Percentiles rank a stretch among this genome's conserved stretches.
Conservation (phyloP, 345 rosid species). For the Gossypium thurberi region DNA sequence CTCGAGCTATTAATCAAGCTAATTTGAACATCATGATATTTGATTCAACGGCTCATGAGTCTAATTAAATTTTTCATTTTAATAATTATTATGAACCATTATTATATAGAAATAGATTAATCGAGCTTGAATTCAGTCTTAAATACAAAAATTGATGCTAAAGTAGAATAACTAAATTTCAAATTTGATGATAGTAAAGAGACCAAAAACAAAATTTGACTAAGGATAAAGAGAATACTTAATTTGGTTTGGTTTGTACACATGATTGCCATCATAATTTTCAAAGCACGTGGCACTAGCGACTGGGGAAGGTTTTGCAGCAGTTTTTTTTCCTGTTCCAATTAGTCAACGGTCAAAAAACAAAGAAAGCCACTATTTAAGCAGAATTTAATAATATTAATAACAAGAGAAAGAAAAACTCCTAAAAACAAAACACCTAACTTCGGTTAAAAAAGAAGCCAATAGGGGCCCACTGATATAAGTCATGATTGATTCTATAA, state of each 20-base stretch:
- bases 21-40: no score
- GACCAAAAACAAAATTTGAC: no score
- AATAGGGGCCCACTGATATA: constrained; percentile 49
- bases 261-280: constrained; percentile 28
- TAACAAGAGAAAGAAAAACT: not conserved
- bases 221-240: not conserved
- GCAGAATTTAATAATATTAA: constrained; percentile 4
- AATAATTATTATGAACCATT: no score
- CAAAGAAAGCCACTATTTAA: constrained; percentile 38
- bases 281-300: constrained; percentile 25
- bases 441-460: constrained; percentile 25
- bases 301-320: constrained; percentile 4
- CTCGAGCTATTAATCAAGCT: no score
- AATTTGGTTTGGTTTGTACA: not conserved
- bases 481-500: constrained; percentile 62
- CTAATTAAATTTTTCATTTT: no score
- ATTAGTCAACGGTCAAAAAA: constrained; percentile 35
- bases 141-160: no score
- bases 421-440: constrained; percentile 6
- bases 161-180: no score
- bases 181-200: no score
- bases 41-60: no score
- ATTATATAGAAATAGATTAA: no score
- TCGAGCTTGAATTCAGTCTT: no score
- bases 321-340: not conserved